Conservation (phyloP, 2,329 filamentous ascomycete genomes). For the Diaporthe sp. region DNA sequence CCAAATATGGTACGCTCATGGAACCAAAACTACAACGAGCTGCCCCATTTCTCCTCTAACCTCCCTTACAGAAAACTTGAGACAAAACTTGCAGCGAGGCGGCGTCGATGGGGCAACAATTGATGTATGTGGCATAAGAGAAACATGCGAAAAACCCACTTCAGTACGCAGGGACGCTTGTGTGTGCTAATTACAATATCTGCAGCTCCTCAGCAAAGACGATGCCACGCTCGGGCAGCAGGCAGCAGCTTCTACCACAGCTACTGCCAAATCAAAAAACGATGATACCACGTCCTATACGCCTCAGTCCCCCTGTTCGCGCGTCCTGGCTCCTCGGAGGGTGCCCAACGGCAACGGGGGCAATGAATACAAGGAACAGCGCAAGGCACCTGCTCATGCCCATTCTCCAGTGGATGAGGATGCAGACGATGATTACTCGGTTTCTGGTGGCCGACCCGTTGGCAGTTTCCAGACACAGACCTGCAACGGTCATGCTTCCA, state of each 20-base stretch:
- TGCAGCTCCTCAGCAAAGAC: constrained; percentile 47
- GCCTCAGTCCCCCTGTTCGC: neutral
- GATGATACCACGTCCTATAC: neutral
- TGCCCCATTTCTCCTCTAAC: constrained; percentile 39
- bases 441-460: constrained; percentile 33
- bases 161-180: neutral
- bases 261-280: constrained; percentile 9
- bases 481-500: constrained; percentile 15
- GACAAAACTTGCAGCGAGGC: constrained; percentile 61
- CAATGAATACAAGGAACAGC: constrained; percentile 32
- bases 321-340: neutral
- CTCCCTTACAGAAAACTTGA: constrained; percentile 54
- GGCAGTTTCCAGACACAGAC: constrained; percentile 37
- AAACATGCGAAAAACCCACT: neutral
- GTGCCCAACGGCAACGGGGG: neutral
- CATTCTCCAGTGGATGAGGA: constrained; percentile 39
- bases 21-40: constrained; percentile 3
- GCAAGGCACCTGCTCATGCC: constrained; percentile 23
- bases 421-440: constrained; percentile 10
- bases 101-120: constrained; percentile 62
- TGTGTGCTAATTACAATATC: neutral
- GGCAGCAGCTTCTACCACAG: neutral
- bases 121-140: constrained; percentile 52
- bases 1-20: constrained; percentile 66
- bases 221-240: constrained; percentile 44